Evolutionary conservation across 225 moss, liverwort and hornwort genomes (phyloP), one percentile per base, ranked within the genome.

Genomic region (Sphagnum tenellum): DNA sequence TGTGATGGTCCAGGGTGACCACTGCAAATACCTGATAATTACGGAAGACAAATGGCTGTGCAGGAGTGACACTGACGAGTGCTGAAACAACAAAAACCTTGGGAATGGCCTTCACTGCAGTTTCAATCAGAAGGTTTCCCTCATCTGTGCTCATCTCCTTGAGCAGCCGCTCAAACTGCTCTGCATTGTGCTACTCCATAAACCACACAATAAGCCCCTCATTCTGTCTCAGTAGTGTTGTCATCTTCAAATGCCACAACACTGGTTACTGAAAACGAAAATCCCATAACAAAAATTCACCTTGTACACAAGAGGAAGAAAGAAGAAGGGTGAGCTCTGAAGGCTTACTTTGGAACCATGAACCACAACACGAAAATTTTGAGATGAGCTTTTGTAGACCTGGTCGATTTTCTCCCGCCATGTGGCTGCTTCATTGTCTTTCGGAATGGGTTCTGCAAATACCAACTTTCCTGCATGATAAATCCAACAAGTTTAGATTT

Each of bases 331-430:
- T 29, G 29, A 29, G 29, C 29, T 29, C 29, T 29, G 60, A 50
- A 45, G n/a, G 14, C 73, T 66, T 73, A 99, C 98, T 89, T 99
- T 99, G 5, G 98, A 99, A 52, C 98, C 98, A 73, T 99, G 93
- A 63, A 99, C 98, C 60, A 99, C 98, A 65, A 99, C 98, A 48
- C 98, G 98, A 70, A 93, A 99, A 76, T 84, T 93, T 71, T 99
- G 98, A 46, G 98, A 99, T 59, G 98, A 99, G 71, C 98, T 99
- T 76, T 99, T 99, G 74, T 99, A 99, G 11, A 99, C 79, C 79
- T 93, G 93, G 72, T 99, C 98, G 45, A 99, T 77, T 77, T 93
- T 99, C 82, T 99, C 98, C 46, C 98, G 85, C 98, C 98, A 99
- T 5, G 93, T 90, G 69, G 90, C 98, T 74, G 94, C 98, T 80